Evolutionary conservation across 805 yeast genomes (phyloP).

Genomic region (Hanseniaspora jakobsenii): DNA sequence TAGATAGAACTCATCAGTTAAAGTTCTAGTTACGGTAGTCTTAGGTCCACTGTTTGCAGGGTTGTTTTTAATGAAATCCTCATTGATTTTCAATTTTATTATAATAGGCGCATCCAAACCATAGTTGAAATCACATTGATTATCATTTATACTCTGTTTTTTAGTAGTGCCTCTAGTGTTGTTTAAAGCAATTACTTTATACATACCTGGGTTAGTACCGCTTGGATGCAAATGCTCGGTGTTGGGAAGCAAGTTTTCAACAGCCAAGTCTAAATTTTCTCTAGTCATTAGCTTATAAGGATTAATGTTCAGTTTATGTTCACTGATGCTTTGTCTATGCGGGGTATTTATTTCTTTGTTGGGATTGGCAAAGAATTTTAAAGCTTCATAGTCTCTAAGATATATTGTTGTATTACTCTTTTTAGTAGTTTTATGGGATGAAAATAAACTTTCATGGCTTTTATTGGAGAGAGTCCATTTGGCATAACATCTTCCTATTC

Average conservation of each 20-base stretch:
- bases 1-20: constrained; percentile 30
- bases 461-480: constrained; percentile 49
- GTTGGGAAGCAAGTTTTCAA: not conserved
- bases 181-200: constrained; percentile 14
- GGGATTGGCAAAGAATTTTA: not conserved
- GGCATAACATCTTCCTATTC: constrained; percentile 54
- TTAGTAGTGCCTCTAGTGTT: constrained; percentile 33
- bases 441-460: constrained; percentile 26
- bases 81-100: constrained; percentile 34
- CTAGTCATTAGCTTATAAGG: not conserved
- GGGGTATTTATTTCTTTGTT: not conserved
- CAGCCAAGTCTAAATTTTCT: constrained; percentile 1
- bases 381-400: constrained; percentile 15
- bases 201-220: constrained; percentile 14
- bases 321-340: no score
- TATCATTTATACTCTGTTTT: constrained; percentile 36
- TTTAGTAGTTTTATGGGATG: constrained; percentile 29
- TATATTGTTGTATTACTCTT: constrained; percentile 4
- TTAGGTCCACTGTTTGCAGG: not conserved
- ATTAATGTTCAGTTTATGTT: not conserved
- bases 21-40: constrained; percentile 18
- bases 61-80: constrained; percentile 12
- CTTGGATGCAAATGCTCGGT: constrained; percentile 13
- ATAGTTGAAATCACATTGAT: constrained; percentile 41
- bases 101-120: constrained; percentile 27